These are phyloP conservation scores for Glomus cerebriforme DNA, from an alignment of 192 early-diverging fungal species.

Conservation along the genomic window DNA sequence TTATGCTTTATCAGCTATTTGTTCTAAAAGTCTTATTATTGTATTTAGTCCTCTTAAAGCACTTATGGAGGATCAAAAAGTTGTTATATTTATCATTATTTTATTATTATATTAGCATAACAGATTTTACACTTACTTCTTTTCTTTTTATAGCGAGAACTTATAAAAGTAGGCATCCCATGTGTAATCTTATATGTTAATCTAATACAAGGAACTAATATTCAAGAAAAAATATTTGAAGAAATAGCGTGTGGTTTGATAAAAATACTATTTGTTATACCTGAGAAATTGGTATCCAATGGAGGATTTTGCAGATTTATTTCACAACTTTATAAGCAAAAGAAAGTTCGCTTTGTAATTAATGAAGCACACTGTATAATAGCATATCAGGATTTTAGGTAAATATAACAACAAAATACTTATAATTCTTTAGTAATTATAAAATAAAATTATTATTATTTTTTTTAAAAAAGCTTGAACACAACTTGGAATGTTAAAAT, in stretches of 20 bases:
- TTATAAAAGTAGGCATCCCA: not conserved
- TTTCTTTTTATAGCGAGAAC: not conserved
- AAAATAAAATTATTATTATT: not conserved
- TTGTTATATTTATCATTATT: not conserved
- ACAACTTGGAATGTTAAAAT: not conserved
- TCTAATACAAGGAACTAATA: not conserved
- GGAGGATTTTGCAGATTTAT: not conserved
- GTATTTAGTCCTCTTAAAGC: not conserved
- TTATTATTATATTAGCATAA: not conserved
- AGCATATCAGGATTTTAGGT: too few species aligned
- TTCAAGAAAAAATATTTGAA: not conserved
- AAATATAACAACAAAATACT: too few species aligned
- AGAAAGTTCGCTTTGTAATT: too few species aligned
- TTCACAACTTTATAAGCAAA: not conserved
- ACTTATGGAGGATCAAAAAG: not conserved
- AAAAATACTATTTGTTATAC: not conserved
- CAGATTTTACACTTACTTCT: not conserved
- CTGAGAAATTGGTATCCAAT: not conserved
- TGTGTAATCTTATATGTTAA: not conserved
- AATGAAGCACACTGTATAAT: too few species aligned
- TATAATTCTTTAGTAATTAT: too few species aligned
- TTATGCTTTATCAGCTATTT: too few species aligned
- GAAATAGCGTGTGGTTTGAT: not conserved
- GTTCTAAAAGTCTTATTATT: not conserved
- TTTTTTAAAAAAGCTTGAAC: not conserved